These are phyloP conservation scores for Thalassiosira exigua DNA, from an alignment of 352 stramenopile genomes.

Conservation along the genomic window DNA sequence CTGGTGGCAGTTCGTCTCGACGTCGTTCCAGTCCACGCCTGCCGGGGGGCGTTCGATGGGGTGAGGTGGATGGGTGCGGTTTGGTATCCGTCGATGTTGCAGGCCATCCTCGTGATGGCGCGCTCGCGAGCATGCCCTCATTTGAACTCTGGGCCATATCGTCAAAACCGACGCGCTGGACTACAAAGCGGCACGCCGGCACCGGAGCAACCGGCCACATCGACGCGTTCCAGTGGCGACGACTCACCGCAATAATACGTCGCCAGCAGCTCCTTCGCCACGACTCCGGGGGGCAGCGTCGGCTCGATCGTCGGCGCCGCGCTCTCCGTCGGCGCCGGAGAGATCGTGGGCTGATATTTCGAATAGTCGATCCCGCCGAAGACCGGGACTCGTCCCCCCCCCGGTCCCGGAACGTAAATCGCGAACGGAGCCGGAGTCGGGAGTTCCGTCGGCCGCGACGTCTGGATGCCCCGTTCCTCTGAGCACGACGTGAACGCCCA, in stretches of 20 bases:
- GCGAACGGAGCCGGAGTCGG: constrained; percentile 29
- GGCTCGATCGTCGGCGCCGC: constrained; percentile 34
- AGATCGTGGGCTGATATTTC: constrained; percentile 38
- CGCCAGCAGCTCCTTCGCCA: constrained; percentile 48
- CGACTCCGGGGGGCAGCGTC: constrained; percentile 50
- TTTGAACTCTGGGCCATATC: too few species aligned
- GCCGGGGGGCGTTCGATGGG: background rate
- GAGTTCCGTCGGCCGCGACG: constrained; percentile 27
- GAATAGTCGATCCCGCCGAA: constrained; percentile 52
- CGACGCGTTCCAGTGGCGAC: background rate
- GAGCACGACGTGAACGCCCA: constrained; percentile 66
- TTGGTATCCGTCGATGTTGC: too few species aligned
- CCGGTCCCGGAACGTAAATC: constrained; percentile 53
- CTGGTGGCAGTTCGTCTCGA: constrained; percentile 72
- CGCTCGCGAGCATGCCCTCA: too few species aligned
- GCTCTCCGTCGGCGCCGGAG: constrained; percentile 48
- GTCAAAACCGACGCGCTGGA: too few species aligned
- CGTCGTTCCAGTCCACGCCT: constrained; percentile 83
- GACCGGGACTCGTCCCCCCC: constrained; percentile 60
- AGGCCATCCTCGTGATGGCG: too few species aligned
- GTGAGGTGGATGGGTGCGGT: too few species aligned
- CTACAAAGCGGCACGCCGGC: too few species aligned
- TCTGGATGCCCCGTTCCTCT: constrained; percentile 51
- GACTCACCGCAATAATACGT: constrained; percentile 66
- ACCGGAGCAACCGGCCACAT: background rate